phyloP scores from a whole-genome alignment of 306 rosid genomes.

The Biancaea sappan region DNA sequence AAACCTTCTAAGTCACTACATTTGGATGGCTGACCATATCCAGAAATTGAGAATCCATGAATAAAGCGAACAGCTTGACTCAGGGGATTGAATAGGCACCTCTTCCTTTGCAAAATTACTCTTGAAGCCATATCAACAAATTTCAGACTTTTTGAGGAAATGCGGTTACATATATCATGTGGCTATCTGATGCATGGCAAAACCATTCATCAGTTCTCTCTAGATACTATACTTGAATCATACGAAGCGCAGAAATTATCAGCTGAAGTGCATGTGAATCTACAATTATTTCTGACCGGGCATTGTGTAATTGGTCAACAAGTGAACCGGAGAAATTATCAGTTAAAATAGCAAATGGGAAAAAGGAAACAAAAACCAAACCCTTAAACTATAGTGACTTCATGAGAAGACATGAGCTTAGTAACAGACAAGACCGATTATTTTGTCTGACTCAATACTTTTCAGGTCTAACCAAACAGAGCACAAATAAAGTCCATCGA shows the following conservation, averaged over 20 bases:
- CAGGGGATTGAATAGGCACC: conserved; percentile 25
- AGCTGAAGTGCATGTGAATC: conserved; percentile 32
- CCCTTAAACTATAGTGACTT: neutral
- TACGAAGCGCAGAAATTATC: conserved; percentile 17
- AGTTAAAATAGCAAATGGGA: neutral
- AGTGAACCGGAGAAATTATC: neutral
- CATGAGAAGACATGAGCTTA: neutral
- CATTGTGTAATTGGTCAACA: neutral
- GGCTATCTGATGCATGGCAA: neutral
- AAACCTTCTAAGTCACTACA: conserved; percentile 33
- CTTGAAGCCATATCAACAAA: conserved; percentile 60
- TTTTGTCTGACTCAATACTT: neutral
- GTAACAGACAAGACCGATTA: neutral
- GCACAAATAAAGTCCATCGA: neutral
- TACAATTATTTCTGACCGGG: neutral
- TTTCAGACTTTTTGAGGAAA: neutral
- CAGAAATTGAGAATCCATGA: conserved; percentile 45
- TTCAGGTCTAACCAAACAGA: neutral
- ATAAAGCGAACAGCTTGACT: conserved; percentile 20
- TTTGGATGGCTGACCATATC: conserved; percentile 23
- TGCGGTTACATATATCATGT: neutral
- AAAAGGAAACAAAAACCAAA: neutral
- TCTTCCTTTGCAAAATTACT: conserved; percentile 57
- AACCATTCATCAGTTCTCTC: neutral
- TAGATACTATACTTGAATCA: neutral